Evolutionary conservation across 306 rosid species (phyloP).

Genomic region (Senna siamea): DNA sequence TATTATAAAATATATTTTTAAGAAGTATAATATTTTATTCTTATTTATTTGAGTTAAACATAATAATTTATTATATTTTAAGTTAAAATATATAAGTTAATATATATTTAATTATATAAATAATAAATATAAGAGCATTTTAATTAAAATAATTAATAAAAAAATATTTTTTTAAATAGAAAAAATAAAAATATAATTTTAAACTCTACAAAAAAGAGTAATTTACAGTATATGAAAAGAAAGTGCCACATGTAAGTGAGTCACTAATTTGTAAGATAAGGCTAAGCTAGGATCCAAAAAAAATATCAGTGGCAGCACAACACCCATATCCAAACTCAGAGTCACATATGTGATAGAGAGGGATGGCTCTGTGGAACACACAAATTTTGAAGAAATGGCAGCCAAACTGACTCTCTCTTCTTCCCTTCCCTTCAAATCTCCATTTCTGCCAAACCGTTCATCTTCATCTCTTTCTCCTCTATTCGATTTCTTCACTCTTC

Average conservation of each 20-base stretch:
- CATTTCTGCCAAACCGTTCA: conserved; percentile 48
- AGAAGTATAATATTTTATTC: no score
- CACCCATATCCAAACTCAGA: conserved; percentile 45
- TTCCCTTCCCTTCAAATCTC: conserved; percentile 52
- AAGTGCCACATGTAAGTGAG: neutral
- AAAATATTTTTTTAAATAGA: no score
- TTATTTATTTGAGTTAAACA: no score
- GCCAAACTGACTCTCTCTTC: conserved; percentile 59
- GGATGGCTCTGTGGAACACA: conserved; percentile 36
- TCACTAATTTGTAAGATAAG: conserved; percentile 40
- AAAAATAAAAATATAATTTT: no score
- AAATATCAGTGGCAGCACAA: conserved; percentile 30
- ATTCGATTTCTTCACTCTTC: conserved; percentile 35
- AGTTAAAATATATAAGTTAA: no score
- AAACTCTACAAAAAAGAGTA: no score
- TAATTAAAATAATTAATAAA: no score
- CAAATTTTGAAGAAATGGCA: conserved; percentile 58
- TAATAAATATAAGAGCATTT: no score
- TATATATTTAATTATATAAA: no score
- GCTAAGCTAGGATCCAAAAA: conserved; percentile 32
- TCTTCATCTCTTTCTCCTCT: conserved; percentile 29
- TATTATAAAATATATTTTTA: no score
- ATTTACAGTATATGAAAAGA: no score
- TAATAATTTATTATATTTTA: no score
- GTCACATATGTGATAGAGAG: conserved; percentile 43